Evolutionary conservation across 352 stramenopile genomes (phyloP).

Genomic region (Globisporangium abappressorium): DNA sequence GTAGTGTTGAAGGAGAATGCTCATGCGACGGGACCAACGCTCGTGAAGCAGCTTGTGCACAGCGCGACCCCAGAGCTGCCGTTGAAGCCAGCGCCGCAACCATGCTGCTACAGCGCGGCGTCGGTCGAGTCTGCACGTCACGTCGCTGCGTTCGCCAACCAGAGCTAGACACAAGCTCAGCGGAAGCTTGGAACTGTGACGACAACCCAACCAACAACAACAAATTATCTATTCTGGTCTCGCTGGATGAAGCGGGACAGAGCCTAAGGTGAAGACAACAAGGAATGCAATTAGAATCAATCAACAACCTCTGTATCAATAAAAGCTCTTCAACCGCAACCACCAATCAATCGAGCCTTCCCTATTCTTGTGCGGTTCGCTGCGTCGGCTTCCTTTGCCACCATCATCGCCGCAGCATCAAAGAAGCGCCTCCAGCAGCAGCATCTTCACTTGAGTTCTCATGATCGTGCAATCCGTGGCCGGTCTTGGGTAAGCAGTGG

Average conservation of each 20-base stretch:
- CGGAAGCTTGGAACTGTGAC: not conserved
- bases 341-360: not conserved
- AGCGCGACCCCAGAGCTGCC: slow-evolving; percentile 30
- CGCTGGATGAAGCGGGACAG: not conserved
- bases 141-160: slow-evolving; percentile 16
- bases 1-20: slow-evolving; percentile 42
- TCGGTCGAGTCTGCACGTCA: slow-evolving; percentile 31
- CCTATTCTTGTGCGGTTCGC: not conserved
- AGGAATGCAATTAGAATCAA: not conserved
- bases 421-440: too few species aligned
- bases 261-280: not conserved
- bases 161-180: slow-evolving; percentile 1
- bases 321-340: slow-evolving; percentile 4
- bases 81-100: slow-evolving; percentile 27
- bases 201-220: not conserved
- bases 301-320: slow-evolving; percentile 6
- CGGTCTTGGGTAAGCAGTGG: not conserved
- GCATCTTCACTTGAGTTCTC: too few species aligned
- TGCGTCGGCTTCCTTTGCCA: not conserved
- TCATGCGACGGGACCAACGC: slow-evolving; percentile 37
- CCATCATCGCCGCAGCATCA: too few species aligned
- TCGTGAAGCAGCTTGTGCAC: slow-evolving; percentile 45
- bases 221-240: slow-evolving; percentile 14
- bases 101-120: slow-evolving; percentile 26
- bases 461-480: not conserved